A percentile compares a stretch with the other conserved stretches of the same genome.
These are phyloP conservation scores for Mycosarcoma maydis DNA, from an alignment of 1,284 basidiomycete genomes.

Conservation along the genomic window DNA sequence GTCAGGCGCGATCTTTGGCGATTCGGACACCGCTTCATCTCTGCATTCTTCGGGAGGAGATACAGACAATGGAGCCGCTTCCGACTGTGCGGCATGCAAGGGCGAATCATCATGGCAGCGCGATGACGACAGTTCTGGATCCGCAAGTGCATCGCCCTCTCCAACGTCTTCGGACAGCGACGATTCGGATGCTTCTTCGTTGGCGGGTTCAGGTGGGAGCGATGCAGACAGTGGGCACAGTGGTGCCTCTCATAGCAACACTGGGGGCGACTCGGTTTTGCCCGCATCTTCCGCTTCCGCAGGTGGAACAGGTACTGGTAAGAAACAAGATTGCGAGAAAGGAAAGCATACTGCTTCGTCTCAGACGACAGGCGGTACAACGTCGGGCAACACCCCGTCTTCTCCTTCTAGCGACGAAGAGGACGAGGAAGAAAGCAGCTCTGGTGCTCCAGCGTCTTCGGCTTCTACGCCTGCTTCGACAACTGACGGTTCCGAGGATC, in stretches of 20 bases:
- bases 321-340: constrained; percentile 9
- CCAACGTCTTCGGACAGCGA: background rate
- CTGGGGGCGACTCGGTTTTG: background rate
- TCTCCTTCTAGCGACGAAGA: background rate
- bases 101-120: too few species aligned
- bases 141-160: too few species aligned
- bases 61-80: background rate
- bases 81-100: too few species aligned
- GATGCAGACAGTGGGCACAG: too few species aligned
- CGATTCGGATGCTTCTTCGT: too few species aligned
- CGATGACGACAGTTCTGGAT: too few species aligned
- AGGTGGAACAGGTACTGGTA: background rate
- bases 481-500: background rate
- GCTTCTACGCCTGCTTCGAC: background rate
- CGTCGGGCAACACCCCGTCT: constrained; percentile 8
- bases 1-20: too few species aligned
- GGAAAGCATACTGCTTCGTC: constrained; percentile 3
- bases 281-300: background rate
- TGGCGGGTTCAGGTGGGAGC: too few species aligned
- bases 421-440: background rate
- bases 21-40: too few species aligned
- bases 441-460: background rate
- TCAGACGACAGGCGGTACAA: background rate
- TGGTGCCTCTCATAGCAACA: background rate
- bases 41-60: too few species aligned